These are phyloP conservation scores for Chaetomium sp. DNA, from an alignment of 2,329 filamentous ascomycete genomes.

Conservation along the genomic window DNA sequence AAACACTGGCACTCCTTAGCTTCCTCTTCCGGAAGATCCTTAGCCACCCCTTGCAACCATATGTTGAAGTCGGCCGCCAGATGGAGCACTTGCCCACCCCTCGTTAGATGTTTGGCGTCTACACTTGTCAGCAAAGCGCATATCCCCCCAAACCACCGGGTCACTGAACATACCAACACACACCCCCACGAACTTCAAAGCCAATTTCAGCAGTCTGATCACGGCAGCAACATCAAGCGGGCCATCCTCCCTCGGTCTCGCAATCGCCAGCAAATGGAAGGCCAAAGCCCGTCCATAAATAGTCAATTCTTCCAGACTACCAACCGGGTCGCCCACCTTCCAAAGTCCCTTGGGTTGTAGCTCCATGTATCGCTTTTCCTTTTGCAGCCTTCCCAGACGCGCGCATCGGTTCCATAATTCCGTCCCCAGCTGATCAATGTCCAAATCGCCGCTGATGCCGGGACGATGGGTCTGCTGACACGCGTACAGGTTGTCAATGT, in stretches of 20 bases:
- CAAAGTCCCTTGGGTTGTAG: not conserved
- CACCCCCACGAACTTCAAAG: conserved; percentile 56
- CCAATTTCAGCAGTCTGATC: conserved; percentile 57
- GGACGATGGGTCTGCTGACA: conserved; percentile 29
- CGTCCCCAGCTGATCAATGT: conserved; percentile 51
- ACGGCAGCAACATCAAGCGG: conserved; percentile 27
- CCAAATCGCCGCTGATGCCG: conserved; percentile 30
- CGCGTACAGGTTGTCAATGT: conserved; percentile 30
- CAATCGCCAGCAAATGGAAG: conserved; percentile 60
- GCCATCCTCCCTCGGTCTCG: conserved; percentile 28
- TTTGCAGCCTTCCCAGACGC: conserved; percentile 36
- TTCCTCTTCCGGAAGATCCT: conserved; percentile 27
- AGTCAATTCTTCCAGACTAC: conserved; percentile 21
- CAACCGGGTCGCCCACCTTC: not conserved
- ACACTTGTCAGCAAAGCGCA: conserved; percentile 4
- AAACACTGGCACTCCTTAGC: conserved; percentile 32
- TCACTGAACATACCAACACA: conserved; percentile 49
- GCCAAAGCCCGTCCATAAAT: conserved; percentile 47
- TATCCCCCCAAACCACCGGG: not conserved
- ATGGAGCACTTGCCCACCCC: conserved; percentile 57
- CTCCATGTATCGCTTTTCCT: not conserved
- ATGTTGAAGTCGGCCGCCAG: conserved; percentile 54
- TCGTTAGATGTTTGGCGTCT: conserved; percentile 49
- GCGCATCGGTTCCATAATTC: conserved; percentile 63
- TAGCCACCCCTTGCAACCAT: conserved; percentile 29